Percentiles rank a stretch among this genome's conserved stretches.
These are phyloP conservation scores for Gamarada debralockiae DNA, from an alignment of 495 filamentous ascomycete species.

Conservation along the genomic window DNA sequence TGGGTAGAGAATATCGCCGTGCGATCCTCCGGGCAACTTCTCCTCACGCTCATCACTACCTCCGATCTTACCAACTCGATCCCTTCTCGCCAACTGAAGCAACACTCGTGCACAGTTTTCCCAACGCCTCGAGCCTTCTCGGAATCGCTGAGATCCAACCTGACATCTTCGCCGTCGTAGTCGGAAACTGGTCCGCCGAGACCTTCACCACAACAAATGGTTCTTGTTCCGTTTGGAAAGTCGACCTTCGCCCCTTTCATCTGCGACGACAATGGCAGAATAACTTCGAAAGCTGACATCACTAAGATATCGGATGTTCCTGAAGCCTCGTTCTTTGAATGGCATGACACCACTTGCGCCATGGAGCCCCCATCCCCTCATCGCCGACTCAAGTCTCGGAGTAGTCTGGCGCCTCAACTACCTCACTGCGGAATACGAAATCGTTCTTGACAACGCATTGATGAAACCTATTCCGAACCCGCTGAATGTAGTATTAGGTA, in stretches of 20 bases:
- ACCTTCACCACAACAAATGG: constrained; percentile 28
- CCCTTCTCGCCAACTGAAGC: constrained; percentile 14
- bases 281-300: constrained; percentile 1
- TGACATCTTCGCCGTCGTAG: constrained; percentile 40
- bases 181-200: constrained; percentile 33
- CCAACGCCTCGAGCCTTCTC: constrained; percentile 30
- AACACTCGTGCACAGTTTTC: constrained; percentile 29
- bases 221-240: constrained; percentile 35
- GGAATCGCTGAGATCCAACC: constrained; percentile 40
- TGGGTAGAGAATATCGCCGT: constrained; percentile 40
- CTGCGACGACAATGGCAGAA: no score
- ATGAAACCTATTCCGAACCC: constrained; percentile 14
- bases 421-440: constrained; percentile 29
- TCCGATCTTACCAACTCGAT: constrained; percentile 40
- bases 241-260: constrained; percentile 32
- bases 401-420: constrained; percentile 32
- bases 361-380: constrained; percentile 27
- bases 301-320: constrained; percentile 33
- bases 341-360: constrained; percentile 28
- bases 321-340: constrained; percentile 35
- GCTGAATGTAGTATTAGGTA: constrained; percentile 23
- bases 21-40: constrained; percentile 31
- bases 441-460: constrained; percentile 29
- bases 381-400: constrained; percentile 37
- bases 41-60: constrained; percentile 32